Conservation (phyloP, 805 yeast species). For the Clavispora fructus region DNA sequence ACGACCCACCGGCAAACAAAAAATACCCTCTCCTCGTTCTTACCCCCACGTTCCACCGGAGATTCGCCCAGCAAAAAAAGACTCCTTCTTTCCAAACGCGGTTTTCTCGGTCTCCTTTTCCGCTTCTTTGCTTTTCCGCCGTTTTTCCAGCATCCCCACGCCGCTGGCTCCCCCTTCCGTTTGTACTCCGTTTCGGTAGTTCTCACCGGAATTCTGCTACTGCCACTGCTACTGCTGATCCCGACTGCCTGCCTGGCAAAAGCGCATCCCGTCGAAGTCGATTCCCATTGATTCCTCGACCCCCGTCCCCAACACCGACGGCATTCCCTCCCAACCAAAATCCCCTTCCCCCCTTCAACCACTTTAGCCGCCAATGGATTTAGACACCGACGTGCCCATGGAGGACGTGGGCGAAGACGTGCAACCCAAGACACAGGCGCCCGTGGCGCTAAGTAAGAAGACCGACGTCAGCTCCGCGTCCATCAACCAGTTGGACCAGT, state of each 20-base stretch:
- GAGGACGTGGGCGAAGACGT: conserved; percentile 62
- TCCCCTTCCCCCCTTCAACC: background rate
- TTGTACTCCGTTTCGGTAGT: background rate
- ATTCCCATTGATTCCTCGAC: background rate
- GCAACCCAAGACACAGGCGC: conserved; percentile 23
- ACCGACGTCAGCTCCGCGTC: conserved; percentile 29
- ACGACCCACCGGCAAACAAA: background rate
- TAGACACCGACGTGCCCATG: conserved; percentile 80
- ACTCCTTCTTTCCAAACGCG: background rate
- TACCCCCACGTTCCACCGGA: background rate
- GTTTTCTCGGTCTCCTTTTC: background rate
- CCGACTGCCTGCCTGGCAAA: background rate
- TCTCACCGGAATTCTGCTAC: background rate
- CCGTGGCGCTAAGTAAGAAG: conserved; percentile 32
- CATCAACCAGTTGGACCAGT: conserved; percentile 71
- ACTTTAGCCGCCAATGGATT: conserved; percentile 46
- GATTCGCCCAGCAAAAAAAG: background rate
- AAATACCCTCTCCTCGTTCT: background rate
- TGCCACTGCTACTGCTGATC: too few species aligned
- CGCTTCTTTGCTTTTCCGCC: background rate
- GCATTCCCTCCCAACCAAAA: background rate
- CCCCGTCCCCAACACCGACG: background rate
- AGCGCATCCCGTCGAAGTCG: background rate
- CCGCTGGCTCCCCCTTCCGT: background rate
- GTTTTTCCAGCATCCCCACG: background rate